Percentiles rank a stretch among this genome's conserved stretches.
Conservation (phyloP, 306 rosid species). For the Alnus rubra region DNA sequence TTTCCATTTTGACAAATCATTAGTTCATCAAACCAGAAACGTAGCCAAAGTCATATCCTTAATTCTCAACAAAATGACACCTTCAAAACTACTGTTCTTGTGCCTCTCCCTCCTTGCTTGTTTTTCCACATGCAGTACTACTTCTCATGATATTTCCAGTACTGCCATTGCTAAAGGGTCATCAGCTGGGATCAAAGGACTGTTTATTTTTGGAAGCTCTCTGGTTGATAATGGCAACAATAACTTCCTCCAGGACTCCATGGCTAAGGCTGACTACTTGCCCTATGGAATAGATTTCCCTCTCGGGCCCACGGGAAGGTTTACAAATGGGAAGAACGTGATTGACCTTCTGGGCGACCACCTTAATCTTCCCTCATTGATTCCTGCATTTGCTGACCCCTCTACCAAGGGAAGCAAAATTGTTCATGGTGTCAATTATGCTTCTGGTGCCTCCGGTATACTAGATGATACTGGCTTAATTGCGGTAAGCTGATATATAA, state of each 20-base stretch:
- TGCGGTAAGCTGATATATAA: conserved; percentile 24
- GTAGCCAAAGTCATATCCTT: neutral
- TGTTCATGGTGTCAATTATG: conserved; percentile 46
- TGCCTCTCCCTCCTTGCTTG: conserved; percentile 15
- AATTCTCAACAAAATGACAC: neutral
- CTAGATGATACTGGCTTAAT: conserved; percentile 46
- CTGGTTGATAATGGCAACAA: conserved; percentile 59
- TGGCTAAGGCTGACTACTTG: conserved; percentile 44
- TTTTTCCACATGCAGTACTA: neutral
- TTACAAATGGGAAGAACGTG: conserved; percentile 53
- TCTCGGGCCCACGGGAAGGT: conserved; percentile 48
- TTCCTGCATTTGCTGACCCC: conserved; percentile 45
- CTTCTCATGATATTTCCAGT: neutral
- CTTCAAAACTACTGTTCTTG: neutral
- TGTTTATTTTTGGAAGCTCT: conserved; percentile 61
- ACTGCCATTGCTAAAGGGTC: neutral
- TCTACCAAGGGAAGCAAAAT: conserved; percentile 35
- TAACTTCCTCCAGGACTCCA: conserved; percentile 36
- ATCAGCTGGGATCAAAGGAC: conserved; percentile 27
- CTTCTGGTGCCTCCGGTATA: conserved; percentile 57
- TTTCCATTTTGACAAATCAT: neutral
- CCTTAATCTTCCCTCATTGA: conserved; percentile 38
- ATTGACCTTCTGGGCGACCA: conserved; percentile 42
- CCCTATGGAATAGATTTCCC: conserved; percentile 55
- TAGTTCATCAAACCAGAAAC: neutral